Conservation (phyloP, 441 rosid species). For the Lepidium campestre region DNA sequence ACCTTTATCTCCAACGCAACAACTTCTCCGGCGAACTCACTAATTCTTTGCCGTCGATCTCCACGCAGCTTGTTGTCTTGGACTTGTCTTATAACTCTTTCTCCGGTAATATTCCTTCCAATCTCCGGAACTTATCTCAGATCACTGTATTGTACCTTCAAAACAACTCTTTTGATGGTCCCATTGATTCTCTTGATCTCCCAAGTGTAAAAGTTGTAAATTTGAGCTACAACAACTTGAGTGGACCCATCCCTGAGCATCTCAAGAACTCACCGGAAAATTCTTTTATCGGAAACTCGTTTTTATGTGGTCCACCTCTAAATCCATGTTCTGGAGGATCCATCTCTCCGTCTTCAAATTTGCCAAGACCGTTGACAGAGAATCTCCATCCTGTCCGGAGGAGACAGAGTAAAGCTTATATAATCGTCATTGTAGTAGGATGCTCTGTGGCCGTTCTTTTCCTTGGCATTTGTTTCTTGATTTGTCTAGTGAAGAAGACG, state of each 20-base stretch:
- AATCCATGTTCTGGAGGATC: slow-evolving; percentile 27
- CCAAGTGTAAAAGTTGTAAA: slow-evolving; percentile 42
- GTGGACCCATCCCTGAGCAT: slow-evolving; percentile 42
- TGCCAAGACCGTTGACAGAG: slow-evolving; percentile 25
- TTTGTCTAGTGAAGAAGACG: slow-evolving; percentile 31
- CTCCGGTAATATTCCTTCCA: slow-evolving; percentile 41
- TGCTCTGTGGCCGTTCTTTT: slow-evolving; percentile 32
- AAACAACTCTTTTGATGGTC: slow-evolving; percentile 45
- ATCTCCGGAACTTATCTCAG: slow-evolving; percentile 30
- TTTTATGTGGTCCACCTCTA: slow-evolving; percentile 44
- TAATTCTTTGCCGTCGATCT: slow-evolving; percentile 18
- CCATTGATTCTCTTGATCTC: slow-evolving; percentile 33
- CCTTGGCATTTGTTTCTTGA: slow-evolving; percentile 22
- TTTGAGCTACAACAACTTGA: slow-evolving; percentile 42
- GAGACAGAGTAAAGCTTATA: slow-evolving; percentile 32
- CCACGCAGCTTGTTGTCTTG: slow-evolving; percentile 33
- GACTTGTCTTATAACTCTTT: slow-evolving; percentile 59
- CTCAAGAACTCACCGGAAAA: slow-evolving; percentile 35
- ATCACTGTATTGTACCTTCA: slow-evolving; percentile 38
- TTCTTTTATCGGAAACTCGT: slow-evolving; percentile 43
- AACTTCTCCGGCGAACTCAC: slow-evolving; percentile 38
- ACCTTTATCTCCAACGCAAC: slow-evolving; percentile 50
- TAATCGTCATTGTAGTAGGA: slow-evolving; percentile 36
- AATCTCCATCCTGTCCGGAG: slow-evolving; percentile 20
- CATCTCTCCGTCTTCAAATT: slow-evolving; percentile 30